Base-by-base conservation (phyloP, 1,139 yeast genomes). In the Nakaseomyces sp. region DNA sequence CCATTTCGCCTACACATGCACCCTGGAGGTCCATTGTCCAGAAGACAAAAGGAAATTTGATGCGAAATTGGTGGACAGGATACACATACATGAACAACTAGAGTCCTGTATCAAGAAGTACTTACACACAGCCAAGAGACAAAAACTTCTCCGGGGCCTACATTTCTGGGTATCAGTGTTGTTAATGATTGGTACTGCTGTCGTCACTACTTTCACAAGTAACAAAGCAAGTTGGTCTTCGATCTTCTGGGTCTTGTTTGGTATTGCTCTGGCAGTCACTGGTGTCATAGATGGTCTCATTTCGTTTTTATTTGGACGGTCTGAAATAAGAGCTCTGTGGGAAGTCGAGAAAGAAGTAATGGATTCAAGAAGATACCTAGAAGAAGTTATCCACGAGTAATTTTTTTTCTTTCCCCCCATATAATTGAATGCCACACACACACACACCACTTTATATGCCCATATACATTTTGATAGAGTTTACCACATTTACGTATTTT, bases 1-100 rank as follows among this genome's bases (percentile, higher is more conserved):
- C 60, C 98, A 91, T 68, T 91, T 93, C 70, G 99, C 91, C 0
- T 84, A 88, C 56, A 69, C 77, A 26, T 80, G 86, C 15, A 76
- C 77, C 15, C 60, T 81, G 33, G 28, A 44, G 22, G 36, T 41
- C 15, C 25, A 39, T 12, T 39, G 37, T 2, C 38, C 42, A 3
- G 49, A 47, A 12, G 33, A 40, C 4, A 29, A 24, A 4, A 39
- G 29, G 6, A 44, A 29, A 12, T 30, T 31, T 9, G 47, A 36
- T 3, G 32, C 47, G 10, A 37, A 50, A 4, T 50, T 47, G 24
- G 32, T 28, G 46, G 44, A 47, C 28, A 65, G 63, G 40, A 55
- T 67, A 10, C 53, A 63, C 15, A 67, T 79, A 10, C 79, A 80
- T 55, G 66, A 70, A 36, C 88, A 83, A 40, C 68, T 87, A 48